Evolutionary conservation across 768 basidiomycete genomes (phyloP).

Genomic region (Rhodotorula diobovata): DNA sequence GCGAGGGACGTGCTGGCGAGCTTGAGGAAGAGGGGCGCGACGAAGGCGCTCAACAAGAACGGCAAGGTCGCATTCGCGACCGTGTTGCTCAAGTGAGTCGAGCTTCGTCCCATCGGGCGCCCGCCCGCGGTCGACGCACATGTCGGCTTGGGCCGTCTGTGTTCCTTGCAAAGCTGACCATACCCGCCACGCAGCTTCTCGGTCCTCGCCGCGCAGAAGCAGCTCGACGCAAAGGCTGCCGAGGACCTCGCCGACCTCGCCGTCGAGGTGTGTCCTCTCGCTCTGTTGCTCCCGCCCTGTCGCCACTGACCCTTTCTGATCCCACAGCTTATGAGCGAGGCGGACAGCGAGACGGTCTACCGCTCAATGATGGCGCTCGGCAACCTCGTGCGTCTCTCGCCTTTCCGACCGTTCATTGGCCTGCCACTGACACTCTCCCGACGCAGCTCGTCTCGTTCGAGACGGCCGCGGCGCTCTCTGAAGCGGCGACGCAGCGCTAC

Average conservation of each 20-base stretch:
- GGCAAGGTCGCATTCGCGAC: conserved; percentile 76
- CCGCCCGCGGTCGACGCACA: too few species aligned
- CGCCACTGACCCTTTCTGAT: neutral
- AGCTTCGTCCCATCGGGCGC: too few species aligned
- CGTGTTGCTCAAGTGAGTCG: conserved; percentile 75
- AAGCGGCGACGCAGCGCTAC: conserved; percentile 15
- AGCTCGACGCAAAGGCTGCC: conserved; percentile 29
- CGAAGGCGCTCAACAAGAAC: conserved; percentile 59
- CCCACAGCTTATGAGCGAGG: conserved; percentile 26
- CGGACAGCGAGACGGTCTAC: conserved; percentile 46
- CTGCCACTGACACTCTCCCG: too few species aligned
- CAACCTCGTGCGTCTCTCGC: conserved; percentile 44
- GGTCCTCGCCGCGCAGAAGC: conserved; percentile 41
- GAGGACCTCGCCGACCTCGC: conserved; percentile 40
- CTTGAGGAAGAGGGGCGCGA: conserved; percentile 54
- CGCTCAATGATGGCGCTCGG: conserved; percentile 47
- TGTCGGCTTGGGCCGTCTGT: neutral
- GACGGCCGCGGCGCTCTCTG: conserved; percentile 22
- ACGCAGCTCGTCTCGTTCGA: conserved; percentile 33
- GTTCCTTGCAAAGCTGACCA: neutral
- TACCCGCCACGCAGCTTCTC: conserved; percentile 40
- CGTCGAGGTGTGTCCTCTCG: conserved; percentile 30
- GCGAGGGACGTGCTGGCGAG: conserved; percentile 50
- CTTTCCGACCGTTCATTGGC: neutral
- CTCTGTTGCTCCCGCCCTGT: neutral